Percentiles rank a stretch among this genome's conserved stretches.
These are phyloP conservation scores for Pichia californica DNA, from an alignment of 805 yeast species.

Conservation along the genomic window DNA sequence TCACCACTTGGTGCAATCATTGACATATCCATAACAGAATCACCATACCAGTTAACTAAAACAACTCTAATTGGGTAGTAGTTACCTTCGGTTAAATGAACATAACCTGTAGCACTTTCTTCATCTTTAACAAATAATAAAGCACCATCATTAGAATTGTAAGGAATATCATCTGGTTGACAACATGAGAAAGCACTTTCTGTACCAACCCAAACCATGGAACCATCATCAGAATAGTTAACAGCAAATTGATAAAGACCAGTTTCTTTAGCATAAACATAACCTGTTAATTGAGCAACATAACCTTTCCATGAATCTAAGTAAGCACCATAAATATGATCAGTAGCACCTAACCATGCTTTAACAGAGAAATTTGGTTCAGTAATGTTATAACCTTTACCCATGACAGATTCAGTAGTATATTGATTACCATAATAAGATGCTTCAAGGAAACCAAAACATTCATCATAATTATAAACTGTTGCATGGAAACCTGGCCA, in stretches of 20 bases:
- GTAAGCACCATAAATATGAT: conserved; percentile 2
- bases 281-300: conserved; percentile 9
- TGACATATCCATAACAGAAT: conserved; percentile 7
- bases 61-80: conserved; percentile 19
- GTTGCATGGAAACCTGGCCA: conserved; percentile 9
- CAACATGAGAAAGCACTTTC: conserved; percentile 32
- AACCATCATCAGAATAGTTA: conserved; percentile 26
- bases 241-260: conserved; percentile 26
- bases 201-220: conserved; percentile 28
- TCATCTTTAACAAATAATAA: conserved; percentile 10
- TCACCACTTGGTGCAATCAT: conserved; percentile 9
- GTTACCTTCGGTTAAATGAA: conserved; percentile 10
- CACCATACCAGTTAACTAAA: conserved; percentile 10
- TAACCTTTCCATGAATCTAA: conserved; percentile 11
- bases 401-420: conserved; percentile 1
- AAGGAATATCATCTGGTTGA: conserved; percentile 11
- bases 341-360: conserved; percentile 4
- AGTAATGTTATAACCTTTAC: conserved; percentile 3
- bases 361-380: conserved; percentile 8
- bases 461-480: conserved; percentile 2
- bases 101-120: conserved; percentile 4
- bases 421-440: conserved; percentile 8
- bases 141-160: conserved; percentile 1
- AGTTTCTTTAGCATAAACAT: conserved; percentile 11
- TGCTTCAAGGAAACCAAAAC: conserved; percentile 3